phyloP scores from a whole-genome alignment of 139 green algal genomes.

The Coelastrella sp. region DNA sequence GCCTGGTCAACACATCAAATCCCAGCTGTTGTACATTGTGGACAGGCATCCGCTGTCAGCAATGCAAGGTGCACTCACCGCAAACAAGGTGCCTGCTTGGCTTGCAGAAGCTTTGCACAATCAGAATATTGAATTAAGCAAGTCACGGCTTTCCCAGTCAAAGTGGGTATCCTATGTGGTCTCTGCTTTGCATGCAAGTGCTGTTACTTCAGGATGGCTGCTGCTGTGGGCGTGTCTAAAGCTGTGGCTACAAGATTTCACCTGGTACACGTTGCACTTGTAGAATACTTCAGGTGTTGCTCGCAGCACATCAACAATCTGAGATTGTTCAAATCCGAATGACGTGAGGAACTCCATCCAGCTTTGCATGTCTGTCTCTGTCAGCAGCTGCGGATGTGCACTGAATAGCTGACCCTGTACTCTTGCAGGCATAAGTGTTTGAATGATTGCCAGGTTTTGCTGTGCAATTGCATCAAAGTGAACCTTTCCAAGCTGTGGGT shows the following conservation, averaged over 20 bases:
- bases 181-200: too few relatives aligned
- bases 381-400: slow-evolving; percentile 15
- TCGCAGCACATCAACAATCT: neutral
- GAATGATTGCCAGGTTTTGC: neutral
- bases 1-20: neutral
- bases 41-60: too few relatives aligned
- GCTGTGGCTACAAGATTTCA: too few relatives aligned
- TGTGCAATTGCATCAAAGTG: neutral
- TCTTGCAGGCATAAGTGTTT: neutral
- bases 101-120: too few relatives aligned
- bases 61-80: too few relatives aligned
- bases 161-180: too few relatives aligned
- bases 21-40: too few relatives aligned
- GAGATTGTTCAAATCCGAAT: slow-evolving; percentile 8
- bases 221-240: too few relatives aligned
- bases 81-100: too few relatives aligned
- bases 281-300: slow-evolving; percentile 27
- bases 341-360: slow-evolving; percentile 21
- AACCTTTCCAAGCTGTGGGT: neutral
- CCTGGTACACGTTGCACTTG: slow-evolving; percentile 18
- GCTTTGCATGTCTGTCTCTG: slow-evolving; percentile 18
- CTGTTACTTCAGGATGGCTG: too few relatives aligned
- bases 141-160: too few relatives aligned
- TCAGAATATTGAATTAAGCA: too few relatives aligned
- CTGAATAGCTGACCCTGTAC: neutral